A percentile compares a stretch with the other conserved stretches of the same genome.
These are phyloP conservation scores for Cercospora sp. DNA, from an alignment of 2,329 filamentous ascomycete genomes.

Conservation along the genomic window DNA sequence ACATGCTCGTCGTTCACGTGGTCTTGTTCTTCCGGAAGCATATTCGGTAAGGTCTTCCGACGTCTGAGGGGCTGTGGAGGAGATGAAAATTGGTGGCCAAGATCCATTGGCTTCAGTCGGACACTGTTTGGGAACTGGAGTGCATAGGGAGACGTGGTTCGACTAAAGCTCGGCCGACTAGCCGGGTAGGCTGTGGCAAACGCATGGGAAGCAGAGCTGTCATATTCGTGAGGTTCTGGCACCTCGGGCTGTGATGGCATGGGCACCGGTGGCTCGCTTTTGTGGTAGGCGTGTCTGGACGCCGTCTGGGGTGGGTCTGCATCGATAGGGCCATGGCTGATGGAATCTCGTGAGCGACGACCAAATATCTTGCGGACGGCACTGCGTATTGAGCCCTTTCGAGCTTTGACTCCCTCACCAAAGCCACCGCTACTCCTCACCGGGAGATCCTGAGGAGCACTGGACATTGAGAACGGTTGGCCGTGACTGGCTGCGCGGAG, in stretches of 20 bases:
- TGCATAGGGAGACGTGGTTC: conserved; percentile 38
- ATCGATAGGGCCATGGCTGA: conserved; percentile 16
- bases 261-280: conserved; percentile 31
- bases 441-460: conserved; percentile 4
- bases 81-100: conserved; percentile 37
- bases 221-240: conserved; percentile 22
- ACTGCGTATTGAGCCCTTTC: conserved; percentile 40
- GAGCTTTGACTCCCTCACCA: conserved; percentile 26
- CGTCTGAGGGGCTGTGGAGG: conserved; percentile 31
- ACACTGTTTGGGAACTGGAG: conserved; percentile 42
- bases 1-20: conserved; percentile 20
- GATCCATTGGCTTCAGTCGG: conserved; percentile 39
- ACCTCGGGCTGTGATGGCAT: conserved; percentile 25
- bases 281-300: conserved; percentile 37
- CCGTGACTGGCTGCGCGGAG: conserved; percentile 28
- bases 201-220: conserved; percentile 3
- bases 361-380: conserved; percentile 42
- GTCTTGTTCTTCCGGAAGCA: conserved; percentile 34
- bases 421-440: conserved; percentile 17
- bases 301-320: conserved; percentile 7
- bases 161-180: conserved; percentile 17
- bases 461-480: conserved; percentile 20
- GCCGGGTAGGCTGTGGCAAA: conserved; percentile 14
- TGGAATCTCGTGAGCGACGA: conserved; percentile 34
- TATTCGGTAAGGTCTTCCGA: conserved; percentile 38